These are phyloP conservation scores for Cytidiella melzeri DNA, from an alignment of 768 basidiomycete genomes.

Conservation along the genomic window DNA sequence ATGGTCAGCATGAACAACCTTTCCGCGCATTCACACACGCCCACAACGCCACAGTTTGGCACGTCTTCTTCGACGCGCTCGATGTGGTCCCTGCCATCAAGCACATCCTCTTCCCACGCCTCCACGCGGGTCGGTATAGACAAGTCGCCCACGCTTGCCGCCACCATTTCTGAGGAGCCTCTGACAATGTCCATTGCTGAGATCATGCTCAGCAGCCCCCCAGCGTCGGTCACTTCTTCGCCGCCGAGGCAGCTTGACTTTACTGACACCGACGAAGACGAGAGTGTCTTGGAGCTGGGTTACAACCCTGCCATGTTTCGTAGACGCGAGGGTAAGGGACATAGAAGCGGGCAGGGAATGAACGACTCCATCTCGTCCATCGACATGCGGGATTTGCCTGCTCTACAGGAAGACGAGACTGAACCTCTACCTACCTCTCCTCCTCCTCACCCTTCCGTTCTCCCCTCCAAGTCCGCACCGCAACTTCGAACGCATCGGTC, in stretches of 20 bases:
- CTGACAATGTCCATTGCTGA: slow-evolving; percentile 23
- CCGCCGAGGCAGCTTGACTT: slow-evolving; percentile 10
- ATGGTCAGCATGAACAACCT: slow-evolving; percentile 15
- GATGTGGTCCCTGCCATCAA: slow-evolving; percentile 22
- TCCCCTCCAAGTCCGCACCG: background rate
- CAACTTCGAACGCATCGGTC: background rate
- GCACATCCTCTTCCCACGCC: slow-evolving; percentile 19
- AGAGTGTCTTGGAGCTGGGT: slow-evolving; percentile 16
- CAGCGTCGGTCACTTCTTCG: slow-evolving; percentile 5
- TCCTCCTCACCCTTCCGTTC: slow-evolving; percentile 4
- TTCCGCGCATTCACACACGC: slow-evolving; percentile 16
- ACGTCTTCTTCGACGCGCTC: slow-evolving; percentile 19
- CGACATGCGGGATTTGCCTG: slow-evolving; percentile 26
- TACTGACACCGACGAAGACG: slow-evolving; percentile 11
- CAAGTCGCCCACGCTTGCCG: slow-evolving; percentile 19
- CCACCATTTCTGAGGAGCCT: slow-evolving; percentile 27
- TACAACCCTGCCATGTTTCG: slow-evolving; percentile 7
- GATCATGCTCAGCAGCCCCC: slow-evolving; percentile 11
- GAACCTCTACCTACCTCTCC: slow-evolving; percentile 6
- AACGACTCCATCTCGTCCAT: slow-evolving; percentile 26
- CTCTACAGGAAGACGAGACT: slow-evolving; percentile 22
- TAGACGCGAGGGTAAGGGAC: slow-evolving; percentile 1
- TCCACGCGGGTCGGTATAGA: slow-evolving; percentile 9
- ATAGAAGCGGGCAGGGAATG: slow-evolving; percentile 1
- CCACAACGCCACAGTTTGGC: slow-evolving; percentile 19